Evolutionary conservation across 495 filamentous ascomycete genomes (phyloP), one percentile per base, ranked within the genome.

Genomic region (Parathielavia appendiculata): DNA sequence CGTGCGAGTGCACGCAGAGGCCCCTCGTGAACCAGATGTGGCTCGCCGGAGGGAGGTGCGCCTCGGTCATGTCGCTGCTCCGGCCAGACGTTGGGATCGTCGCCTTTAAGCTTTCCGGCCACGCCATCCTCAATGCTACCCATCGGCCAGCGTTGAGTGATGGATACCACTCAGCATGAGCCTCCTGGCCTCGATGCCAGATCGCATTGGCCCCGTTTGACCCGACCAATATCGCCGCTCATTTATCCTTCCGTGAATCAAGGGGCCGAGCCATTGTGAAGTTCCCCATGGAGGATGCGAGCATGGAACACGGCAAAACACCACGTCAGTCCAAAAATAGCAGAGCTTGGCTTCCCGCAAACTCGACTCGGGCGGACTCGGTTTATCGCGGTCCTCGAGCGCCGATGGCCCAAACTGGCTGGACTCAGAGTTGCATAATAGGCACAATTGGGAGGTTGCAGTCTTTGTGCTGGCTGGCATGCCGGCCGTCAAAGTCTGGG

Each of bases 311-410:
- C 23, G 20, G 35, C 44, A 60, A 62, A 56, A 32, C 58, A 58
- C 48, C 46, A 60, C 48, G 50, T 13, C 48, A n/a, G 52, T 61
- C 68, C 68, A 67, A 71, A 71, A 71, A 71, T 71, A 71, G 66
- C 56, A 45, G n/a, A 17, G 43, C 19, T 38, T 32, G 34, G 22
- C 41, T 17, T 36, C 51, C 45, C 44, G 26, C 14, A 22, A 23
- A 38, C 30, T 30, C 46, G 10, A 47, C 30, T 54, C 23, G 36
- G 35, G n/a, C 36, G 44, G 53, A 23, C 51, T 63, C 63, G 68
- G 68, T 67, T 62, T 63, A 59, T 69, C 60, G 39, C 66, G 66
- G 68, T 58, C 62, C 56, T 67, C 22, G 52, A 44, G 14, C 64
- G 59, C 68, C 68, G 66, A 62, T 63, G 54, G 45, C 58, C 66